These are phyloP conservation scores for Melaleuca alternifolia DNA, from an alignment of 345 rosid species.

Conservation along the genomic window DNA sequence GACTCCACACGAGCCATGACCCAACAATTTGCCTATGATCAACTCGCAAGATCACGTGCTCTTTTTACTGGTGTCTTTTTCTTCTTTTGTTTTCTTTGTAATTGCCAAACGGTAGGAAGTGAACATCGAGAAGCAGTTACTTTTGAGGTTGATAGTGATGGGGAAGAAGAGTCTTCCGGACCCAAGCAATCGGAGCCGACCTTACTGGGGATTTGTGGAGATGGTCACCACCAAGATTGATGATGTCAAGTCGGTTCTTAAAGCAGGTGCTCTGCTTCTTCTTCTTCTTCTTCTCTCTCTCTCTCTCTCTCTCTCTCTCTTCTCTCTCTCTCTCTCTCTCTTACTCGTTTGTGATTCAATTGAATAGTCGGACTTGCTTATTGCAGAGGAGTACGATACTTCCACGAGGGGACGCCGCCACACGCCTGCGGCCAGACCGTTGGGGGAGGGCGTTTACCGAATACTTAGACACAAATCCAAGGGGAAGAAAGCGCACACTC, in stretches of 20 bases:
- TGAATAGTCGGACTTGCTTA: background rate
- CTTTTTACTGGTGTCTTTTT: background rate
- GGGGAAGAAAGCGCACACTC: constrained; percentile 27
- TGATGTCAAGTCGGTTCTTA: constrained; percentile 40
- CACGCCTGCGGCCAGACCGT: constrained; percentile 37
- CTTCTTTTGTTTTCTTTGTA: background rate
- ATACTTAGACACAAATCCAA: constrained; percentile 49
- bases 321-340: background rate
- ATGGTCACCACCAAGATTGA: constrained; percentile 52
- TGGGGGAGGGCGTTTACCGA: constrained; percentile 68
- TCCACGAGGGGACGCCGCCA: constrained; percentile 48
- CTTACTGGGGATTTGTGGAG: constrained; percentile 76
- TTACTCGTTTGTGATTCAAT: background rate
- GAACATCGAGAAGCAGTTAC: constrained; percentile 41
- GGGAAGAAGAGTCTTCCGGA: constrained; percentile 65
- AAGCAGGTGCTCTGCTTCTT: constrained; percentile 28
- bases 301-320: background rate
- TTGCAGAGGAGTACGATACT: constrained; percentile 62
- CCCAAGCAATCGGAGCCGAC: constrained; percentile 40
- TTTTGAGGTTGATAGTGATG: constrained; percentile 57
- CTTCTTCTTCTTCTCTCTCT: background rate
- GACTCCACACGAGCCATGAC: background rate
- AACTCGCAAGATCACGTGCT: background rate
- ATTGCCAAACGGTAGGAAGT: constrained; percentile 20
- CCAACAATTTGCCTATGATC: background rate